Conservation (phyloP, 2,329 filamentous ascomycete species). For the Diaporthe ilicicola region DNA sequence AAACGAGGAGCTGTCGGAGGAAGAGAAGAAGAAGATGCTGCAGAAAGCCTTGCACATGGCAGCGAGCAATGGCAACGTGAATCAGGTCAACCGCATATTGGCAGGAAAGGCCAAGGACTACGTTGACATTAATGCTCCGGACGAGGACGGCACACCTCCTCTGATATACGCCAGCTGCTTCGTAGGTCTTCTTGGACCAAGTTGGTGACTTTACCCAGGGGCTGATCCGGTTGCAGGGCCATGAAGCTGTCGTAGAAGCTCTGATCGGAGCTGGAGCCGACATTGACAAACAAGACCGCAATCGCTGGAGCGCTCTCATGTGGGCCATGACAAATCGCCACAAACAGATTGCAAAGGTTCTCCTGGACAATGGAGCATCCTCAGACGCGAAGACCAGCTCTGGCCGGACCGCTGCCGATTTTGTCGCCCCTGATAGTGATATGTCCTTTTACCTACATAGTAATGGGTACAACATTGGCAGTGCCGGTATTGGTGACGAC, state of each 20-base stretch:
- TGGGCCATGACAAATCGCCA: conserved; percentile 99
- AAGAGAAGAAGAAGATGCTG: conserved; percentile 81
- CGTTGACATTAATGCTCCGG: conserved; percentile 85
- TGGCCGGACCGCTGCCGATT: conserved; percentile 93
- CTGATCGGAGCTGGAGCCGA: conserved; percentile 86
- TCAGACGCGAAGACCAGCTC: conserved; percentile 94
- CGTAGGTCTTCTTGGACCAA: conserved; percentile 59
- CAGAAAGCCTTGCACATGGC: conserved; percentile 94
- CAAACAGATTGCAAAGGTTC: conserved; percentile 91
- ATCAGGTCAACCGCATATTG: conserved; percentile 80
- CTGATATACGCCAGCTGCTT: conserved; percentile 98
- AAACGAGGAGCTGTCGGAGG: conserved; percentile 76
- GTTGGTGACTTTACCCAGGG: conserved; percentile 30
- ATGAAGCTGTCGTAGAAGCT: conserved; percentile 85
- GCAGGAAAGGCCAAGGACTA: conserved; percentile 76
- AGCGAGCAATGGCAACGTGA: conserved; percentile 92
- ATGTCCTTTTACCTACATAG: conserved; percentile 96
- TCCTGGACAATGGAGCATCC: conserved; percentile 94
- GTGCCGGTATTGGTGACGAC: conserved; percentile 74
- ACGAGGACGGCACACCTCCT: conserved; percentile 95
- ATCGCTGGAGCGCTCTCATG: conserved; percentile 98
- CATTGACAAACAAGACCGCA: conserved; percentile 93
- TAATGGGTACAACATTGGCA: conserved; percentile 90
- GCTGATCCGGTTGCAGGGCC: conserved; percentile 65
- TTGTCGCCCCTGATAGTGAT: conserved; percentile 93